These are phyloP conservation scores for Lactarius hatsudake DNA, from an alignment of 768 basidiomycete genomes.

Conservation along the genomic window DNA sequence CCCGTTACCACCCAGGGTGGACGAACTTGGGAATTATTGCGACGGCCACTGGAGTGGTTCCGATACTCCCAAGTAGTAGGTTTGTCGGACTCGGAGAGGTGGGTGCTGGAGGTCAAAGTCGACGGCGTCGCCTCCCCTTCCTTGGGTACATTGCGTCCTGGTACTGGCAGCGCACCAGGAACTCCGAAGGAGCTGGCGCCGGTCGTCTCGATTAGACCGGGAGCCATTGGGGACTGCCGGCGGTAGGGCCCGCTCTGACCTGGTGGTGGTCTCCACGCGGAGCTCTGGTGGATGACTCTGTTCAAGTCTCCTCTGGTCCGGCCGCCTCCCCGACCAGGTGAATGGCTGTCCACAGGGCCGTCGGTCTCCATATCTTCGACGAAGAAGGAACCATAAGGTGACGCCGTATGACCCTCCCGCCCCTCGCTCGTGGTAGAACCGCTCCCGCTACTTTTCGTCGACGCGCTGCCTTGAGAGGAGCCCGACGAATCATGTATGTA, in stretches of 20 bases:
- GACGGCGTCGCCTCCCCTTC: background rate
- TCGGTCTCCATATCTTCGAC: conserved; percentile 20
- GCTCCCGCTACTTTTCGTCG: conserved; percentile 2
- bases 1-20: background rate
- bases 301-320: background rate
- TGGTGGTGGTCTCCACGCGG: background rate
- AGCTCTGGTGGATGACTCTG: background rate
- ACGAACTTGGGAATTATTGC: background rate
- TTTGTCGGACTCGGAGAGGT: background rate
- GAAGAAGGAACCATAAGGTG: conserved; percentile 23
- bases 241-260: background rate
- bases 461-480: conserved; percentile 13
- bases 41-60: background rate
- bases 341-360: background rate
- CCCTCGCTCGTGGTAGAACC: conserved; percentile 8
- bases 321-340: background rate
- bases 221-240: background rate
- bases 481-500: conserved; percentile 7
- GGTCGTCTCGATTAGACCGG: background rate
- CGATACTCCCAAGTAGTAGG: conserved; percentile 1
- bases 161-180: background rate
- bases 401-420: background rate
- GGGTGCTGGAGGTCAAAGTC: conserved; percentile 1
- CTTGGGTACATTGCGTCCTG: background rate
- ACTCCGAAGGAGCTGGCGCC: background rate